A percentile compares a stretch with the other conserved stretches of the same genome.
These are phyloP conservation scores for Ailanthus altissimus DNA, from an alignment of 345 rosid species.

Conservation along the genomic window DNA sequence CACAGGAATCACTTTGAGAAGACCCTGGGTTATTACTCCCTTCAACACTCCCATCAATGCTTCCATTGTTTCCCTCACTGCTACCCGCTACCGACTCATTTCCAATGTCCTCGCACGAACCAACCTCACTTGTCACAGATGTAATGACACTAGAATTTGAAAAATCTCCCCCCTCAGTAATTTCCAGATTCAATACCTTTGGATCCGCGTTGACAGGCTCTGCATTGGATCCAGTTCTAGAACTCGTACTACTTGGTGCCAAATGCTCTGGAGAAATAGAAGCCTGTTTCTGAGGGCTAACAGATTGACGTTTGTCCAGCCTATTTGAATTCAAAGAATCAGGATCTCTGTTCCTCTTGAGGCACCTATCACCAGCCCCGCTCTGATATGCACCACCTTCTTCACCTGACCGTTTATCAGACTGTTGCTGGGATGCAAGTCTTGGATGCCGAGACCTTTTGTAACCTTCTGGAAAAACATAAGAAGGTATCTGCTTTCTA, in stretches of 20 bases:
- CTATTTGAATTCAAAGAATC: constrained; percentile 24
- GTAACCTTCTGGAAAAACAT: constrained; percentile 54
- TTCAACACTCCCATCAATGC: constrained; percentile 40
- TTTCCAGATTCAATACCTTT: constrained; percentile 4
- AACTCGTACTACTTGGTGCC: constrained; percentile 16
- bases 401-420: constrained; percentile 32
- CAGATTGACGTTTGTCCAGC: constrained; percentile 33
- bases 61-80: constrained; percentile 42
- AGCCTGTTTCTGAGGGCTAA: constrained; percentile 32
- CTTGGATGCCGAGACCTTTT: constrained; percentile 37
- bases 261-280: constrained; percentile 34
- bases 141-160: constrained; percentile 37
- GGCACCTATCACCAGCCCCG: constrained; percentile 34
- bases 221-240: constrained; percentile 13
- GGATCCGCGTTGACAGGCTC: constrained; percentile 8
- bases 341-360: constrained; percentile 47
- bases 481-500: constrained; percentile 59
- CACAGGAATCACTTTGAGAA: constrained; percentile 47
- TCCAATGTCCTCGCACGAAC: constrained; percentile 44
- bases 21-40: constrained; percentile 39
- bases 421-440: constrained; percentile 26
- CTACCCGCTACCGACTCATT: constrained; percentile 38
- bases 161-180: constrained; percentile 18
- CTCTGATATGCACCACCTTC: constrained; percentile 31
- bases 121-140: constrained; percentile 30